Evolutionary conservation across 192 early-diverging fungal genomes (phyloP), one percentile per base, ranked within the genome.

Genomic region (Coemansia sp.): DNA sequence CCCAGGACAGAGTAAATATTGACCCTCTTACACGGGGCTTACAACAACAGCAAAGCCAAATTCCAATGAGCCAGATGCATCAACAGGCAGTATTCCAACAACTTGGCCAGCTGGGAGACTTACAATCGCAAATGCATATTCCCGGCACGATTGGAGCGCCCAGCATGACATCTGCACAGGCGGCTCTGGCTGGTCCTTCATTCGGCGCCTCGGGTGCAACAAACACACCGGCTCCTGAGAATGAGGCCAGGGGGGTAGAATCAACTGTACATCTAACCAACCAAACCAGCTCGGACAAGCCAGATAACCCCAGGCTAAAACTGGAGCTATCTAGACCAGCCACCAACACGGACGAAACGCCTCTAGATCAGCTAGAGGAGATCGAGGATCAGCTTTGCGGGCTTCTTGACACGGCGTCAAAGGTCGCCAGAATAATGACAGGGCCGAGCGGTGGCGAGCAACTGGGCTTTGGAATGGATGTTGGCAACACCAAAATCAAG

Each of bases 321-420:
- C 37, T 71, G 16, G 46, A 57, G 21, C 57, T 78, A 23, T 12
- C 18, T 21, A 23, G 45, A 0, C 75, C 48, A 51, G 48, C 21
- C 23, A 15, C 46, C 4, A 40, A 60, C 7, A 21, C 43, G 10
- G 53, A 40, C 0, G 55, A 45, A 12, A 64, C 59, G 10, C 66
- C 71, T 4, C 23, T 79, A 23, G 66, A 63, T 3, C 67, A 67
- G 61, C 71, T 79, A 2, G 77, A 79, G 56, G 57, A 59, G 37
- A 73, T 79, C 33, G 77, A 79, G 51, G 37, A 34, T 1, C 62
- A 70, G 61, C 64, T 79, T 30, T 79, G 77, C 37, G 56, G 56
- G 46, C 55, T 79, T n/a, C 70, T 79, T 13, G 37, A 42, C 48
- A 66, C 61, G 3, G 76, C 76, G 31, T 72, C 76, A 7, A 63